These are phyloP conservation scores for Gnaphalium uliginosum DNA, from an alignment of 129 eudicot species.

Conservation along the genomic window DNA sequence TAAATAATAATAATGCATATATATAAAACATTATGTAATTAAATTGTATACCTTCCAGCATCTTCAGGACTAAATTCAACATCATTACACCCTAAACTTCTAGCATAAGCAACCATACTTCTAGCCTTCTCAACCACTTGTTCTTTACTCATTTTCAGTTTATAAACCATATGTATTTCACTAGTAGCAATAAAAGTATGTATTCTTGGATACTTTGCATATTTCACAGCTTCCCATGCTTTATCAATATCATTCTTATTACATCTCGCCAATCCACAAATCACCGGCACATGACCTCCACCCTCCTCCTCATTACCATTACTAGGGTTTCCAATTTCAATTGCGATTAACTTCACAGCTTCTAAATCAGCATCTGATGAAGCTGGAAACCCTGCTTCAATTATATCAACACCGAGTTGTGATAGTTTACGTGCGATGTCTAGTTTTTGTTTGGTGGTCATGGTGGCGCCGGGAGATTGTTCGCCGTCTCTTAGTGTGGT, in stretches of 20 bases:
- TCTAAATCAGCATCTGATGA: constrained; percentile 74
- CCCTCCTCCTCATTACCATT: constrained; percentile 23
- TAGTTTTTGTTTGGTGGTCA: constrained; percentile 75
- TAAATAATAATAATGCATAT: neutral
- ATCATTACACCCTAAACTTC: constrained; percentile 76
- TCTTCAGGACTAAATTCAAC: constrained; percentile 49
- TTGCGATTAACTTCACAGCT: constrained; percentile 59
- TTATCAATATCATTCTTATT: constrained; percentile 64
- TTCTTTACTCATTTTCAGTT: constrained; percentile 61
- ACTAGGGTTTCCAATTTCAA: constrained; percentile 45
- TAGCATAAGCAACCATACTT: constrained; percentile 75
- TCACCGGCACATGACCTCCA: constrained; percentile 64
- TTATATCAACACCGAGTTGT: constrained; percentile 78
- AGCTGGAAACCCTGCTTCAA: constrained; percentile 91
- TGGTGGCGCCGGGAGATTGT: constrained; percentile 87
- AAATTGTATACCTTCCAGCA: neutral
- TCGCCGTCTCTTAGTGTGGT: constrained; percentile 95
- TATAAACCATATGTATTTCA: constrained; percentile 79
- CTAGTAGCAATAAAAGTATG: constrained; percentile 86
- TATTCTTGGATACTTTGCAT: constrained; percentile 69
- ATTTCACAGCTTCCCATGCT: constrained; percentile 78
- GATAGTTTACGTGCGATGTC: constrained; percentile 68
- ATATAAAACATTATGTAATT: neutral
- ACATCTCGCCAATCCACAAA: constrained; percentile 81
- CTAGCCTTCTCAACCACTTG: constrained; percentile 69